Percentiles rank a stretch among this genome's conserved stretches.
These are phyloP conservation scores for Fusarium sp. DNA, from an alignment of 2,329 filamentous ascomycete species.

Conservation along the genomic window DNA sequence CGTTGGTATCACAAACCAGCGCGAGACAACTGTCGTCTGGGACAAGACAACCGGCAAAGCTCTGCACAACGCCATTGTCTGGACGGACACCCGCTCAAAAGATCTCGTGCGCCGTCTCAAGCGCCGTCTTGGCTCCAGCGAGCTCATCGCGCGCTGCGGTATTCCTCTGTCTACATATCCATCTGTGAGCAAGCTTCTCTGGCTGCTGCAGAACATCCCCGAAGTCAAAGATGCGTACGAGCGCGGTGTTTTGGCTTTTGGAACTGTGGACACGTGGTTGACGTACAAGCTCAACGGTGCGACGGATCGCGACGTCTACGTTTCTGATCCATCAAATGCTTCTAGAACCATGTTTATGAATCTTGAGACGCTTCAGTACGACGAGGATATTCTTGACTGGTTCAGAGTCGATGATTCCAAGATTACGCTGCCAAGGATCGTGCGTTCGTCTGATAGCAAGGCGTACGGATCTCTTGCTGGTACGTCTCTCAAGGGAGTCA, in stretches of 20 bases:
- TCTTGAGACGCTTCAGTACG: constrained; percentile 79
- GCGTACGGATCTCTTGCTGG: constrained; percentile 74
- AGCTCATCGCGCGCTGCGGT: constrained; percentile 76
- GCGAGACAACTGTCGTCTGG: constrained; percentile 86
- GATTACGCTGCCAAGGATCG: constrained; percentile 79
- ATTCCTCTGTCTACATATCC: constrained; percentile 86
- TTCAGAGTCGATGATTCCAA: constrained; percentile 78
- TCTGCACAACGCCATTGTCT: constrained; percentile 84
- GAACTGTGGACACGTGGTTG: constrained; percentile 85
- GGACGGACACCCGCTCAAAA: constrained; percentile 84
- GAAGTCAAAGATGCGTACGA: constrained; percentile 78
- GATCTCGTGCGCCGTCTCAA: constrained; percentile 80
- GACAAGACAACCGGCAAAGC: constrained; percentile 80
- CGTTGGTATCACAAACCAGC: constrained; percentile 85
- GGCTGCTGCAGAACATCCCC: constrained; percentile 77
- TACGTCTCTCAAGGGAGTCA: constrained; percentile 73
- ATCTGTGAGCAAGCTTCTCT: constrained; percentile 80
- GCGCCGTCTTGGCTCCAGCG: constrained; percentile 71
- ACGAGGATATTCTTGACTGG: constrained; percentile 77
- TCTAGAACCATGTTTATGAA: constrained; percentile 89
- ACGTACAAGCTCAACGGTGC: constrained; percentile 83
- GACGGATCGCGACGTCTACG: constrained; percentile 71
- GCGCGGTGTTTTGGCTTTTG: constrained; percentile 77
- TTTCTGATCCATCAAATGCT: constrained; percentile 86
- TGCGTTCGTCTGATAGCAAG: constrained; percentile 76